Evolutionary conservation across 805 yeast species (phyloP), one percentile per base, ranked within the genome.

Genomic region (Candida corydali): DNA sequence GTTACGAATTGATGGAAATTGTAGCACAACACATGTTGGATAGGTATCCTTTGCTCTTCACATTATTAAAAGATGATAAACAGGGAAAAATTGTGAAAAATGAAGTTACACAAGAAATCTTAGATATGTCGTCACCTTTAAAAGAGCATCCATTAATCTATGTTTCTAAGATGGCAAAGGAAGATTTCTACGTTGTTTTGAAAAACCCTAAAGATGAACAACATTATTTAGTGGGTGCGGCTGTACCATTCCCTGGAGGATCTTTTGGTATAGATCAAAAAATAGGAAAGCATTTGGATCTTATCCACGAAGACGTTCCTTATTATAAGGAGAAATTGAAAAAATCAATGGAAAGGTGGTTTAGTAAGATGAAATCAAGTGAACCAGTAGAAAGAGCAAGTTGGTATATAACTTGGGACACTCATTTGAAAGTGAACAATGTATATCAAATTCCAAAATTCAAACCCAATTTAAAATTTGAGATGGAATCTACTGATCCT

Each of bases 161-260:
- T 42, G 78, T 77, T 17, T 71, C 83, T 20, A 79, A 79, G 47
- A 69, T 82, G 71, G 86, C 87, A 29, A 82, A 82, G 52, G 89
- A 82, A 51, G 89, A 82, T 55, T 82, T 82, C 51, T 82, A 81
- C 51, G 42, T 82, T 26, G 87, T 80, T 30, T 52, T 64, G 50
- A 72, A 78, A 48, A 70, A 76, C 42, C 70, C 63, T 0, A 73
- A 76, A 45, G 68, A 61, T 39, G 84, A 77, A 2, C 48, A 52
- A 29, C 87, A 82, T 54, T 78, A 82, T 54, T 61, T 82, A 37
- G 73, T 70, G 25, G 89, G 86, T 1, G 87, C 84, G 4, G 86
- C 82, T 1, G 88, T 82, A 26, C 86, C 87, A 5, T 81, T 82
- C 55, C 87, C 88, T 3, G 89, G 89, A 32, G 88, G 88, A 3